A percentile compares a stretch with the other conserved stretches of the same genome.
phyloP scores from a whole-genome alignment of 148 eudicot genomes.

The Nyssa sinensis region DNA sequence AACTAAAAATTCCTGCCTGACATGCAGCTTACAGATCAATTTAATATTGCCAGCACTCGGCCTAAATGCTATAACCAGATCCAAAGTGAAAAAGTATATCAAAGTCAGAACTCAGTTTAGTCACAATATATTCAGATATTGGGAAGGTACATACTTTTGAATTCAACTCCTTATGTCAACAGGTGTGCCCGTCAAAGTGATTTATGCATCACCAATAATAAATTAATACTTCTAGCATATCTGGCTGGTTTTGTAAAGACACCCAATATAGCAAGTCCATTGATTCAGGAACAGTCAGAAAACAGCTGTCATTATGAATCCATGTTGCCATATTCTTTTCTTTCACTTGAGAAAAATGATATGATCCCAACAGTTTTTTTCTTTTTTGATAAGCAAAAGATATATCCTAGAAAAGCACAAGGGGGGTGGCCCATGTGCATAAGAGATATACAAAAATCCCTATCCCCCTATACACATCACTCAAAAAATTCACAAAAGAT shows the following conservation, averaged over 20 bases:
- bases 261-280: background rate
- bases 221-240: background rate
- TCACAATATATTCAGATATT: background rate
- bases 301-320: background rate
- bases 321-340: background rate
- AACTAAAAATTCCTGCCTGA: background rate
- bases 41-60: background rate
- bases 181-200: background rate
- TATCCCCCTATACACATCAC: no score
- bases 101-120: background rate
- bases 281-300: background rate
- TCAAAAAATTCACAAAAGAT: no score
- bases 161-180: background rate
- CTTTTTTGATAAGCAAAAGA: no score
- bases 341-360: background rate
- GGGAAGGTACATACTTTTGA: background rate
- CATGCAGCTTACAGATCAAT: background rate
- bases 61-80: background rate
- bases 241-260: background rate
- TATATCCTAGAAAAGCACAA: no score
- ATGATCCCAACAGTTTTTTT: background rate
- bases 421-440: no score
- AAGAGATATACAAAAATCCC: no score
- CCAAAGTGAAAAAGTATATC: no score
- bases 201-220: background rate